Evolutionary conservation across 129 eudicot genomes (phyloP), one percentile per base, ranked within the genome.

Genomic region (Chrysanthemum makinoi): DNA sequence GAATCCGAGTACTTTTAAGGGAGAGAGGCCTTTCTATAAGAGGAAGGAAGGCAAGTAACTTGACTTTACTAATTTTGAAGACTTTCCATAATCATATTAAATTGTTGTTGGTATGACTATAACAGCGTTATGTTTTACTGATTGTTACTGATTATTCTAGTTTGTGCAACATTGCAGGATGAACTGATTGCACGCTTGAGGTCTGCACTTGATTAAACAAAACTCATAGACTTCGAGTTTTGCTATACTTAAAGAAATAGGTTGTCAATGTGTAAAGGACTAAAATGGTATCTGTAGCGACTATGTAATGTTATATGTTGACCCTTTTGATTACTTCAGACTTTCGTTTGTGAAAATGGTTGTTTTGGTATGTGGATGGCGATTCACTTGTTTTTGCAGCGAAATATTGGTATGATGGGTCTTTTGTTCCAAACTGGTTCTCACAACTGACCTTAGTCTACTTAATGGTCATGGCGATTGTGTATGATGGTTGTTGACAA

Each of bases 21-120:
- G 98, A 89, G 74, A 89, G 77, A 72, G 89, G 98, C 28, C 89
- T 92, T 77, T 74, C 96, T 6, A 64, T 52, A 24, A 92, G 63
- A 68, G 96, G 95, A 22, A 86, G 75, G 78, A 92, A 92, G 89
- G 96, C 79, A 76, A 84, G 95, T 79, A 50, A 26, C 73, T 56
- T 68, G 48, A 35, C 28, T 5, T 72, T 62, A 10, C 30, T 75
- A 17, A 35, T 33, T 75, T 10, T 14, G 15, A 56, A 55, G 17
- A 69, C 16, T 65, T 12, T 24, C 4, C 4, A 20, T 52, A 66
- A 28, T 78, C 68, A 7, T 28, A 54, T 46, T 19, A 1, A 39
- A 7, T 2, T 0, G 44, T 35, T 35, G 6, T 16, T 62, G 51
- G 59, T 62, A 46, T 61, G 47, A 28, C 18, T 6, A 15, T 39